phyloP scores from a whole-genome alignment of 495 filamentous ascomycete species.

The Aeminium ludgeri region DNA sequence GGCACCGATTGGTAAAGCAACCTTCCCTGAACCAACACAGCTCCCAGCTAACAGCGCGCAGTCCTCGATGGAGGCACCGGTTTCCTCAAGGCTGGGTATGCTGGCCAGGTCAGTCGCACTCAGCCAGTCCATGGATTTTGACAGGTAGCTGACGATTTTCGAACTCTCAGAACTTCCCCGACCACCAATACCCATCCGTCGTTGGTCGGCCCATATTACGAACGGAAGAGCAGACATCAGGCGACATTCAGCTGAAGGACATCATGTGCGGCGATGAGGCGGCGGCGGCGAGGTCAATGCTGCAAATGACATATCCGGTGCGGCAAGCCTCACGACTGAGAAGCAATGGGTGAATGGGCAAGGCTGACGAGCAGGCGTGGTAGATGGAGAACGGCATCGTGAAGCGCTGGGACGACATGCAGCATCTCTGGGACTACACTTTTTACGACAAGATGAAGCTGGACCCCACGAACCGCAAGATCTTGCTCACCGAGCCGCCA shows the following conservation, averaged over 20 bases:
- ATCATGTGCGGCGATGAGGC: constrained; percentile 99
- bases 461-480: constrained; percentile 82
- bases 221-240: constrained; percentile 62
- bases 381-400: constrained; percentile 99
- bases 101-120: constrained; percentile 47
- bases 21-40: not conserved
- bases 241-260: constrained; percentile 80
- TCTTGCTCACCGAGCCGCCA: constrained; percentile 92
- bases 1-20: constrained; percentile 18
- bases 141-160: too few relatives aligned
- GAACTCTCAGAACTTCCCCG: constrained; percentile 82
- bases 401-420: constrained; percentile 99
- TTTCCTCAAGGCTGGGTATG: constrained; percentile 99
- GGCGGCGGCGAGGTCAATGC: constrained; percentile 82
- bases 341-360: not conserved
- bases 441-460: constrained; percentile 93
- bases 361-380: not conserved
- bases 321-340: not conserved
- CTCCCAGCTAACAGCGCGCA: constrained; percentile 26
- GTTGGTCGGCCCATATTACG: constrained; percentile 95
- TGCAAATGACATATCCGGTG: constrained; percentile 93
- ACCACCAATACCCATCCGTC: constrained; percentile 95
- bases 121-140: not conserved
- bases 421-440: constrained; percentile 98
- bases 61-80: constrained; percentile 99